Evolutionary conservation across 208 protist genomes (phyloP), one percentile per base, ranked within the genome.

Genomic region (Acanthamoeba lenticulata): DNA sequence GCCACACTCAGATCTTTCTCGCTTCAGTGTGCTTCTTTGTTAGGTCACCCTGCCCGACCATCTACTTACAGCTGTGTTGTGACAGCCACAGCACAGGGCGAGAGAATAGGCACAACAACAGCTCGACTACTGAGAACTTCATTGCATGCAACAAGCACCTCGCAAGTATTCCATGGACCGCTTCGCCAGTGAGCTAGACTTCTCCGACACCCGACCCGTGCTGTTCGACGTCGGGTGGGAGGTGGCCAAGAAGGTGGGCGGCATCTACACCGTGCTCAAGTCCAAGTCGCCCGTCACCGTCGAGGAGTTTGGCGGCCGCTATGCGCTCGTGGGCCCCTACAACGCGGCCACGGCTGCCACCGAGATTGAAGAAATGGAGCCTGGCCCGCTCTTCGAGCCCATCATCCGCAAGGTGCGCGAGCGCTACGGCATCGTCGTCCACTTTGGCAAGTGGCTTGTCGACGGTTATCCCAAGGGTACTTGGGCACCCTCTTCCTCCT

Each of bases 251-350:
- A 97, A 97, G 62, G 95, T 97, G 6, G 97, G 97, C 77, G 97
- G 97, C 77, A 97, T 98, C 81, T 97, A 98, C 86, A 98, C 96
- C 15, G 97, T 98, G 17, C 91, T 98, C 77, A 94, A 94, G 57
- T 93, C 96, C 15, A 98, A 98, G 94, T 94, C 96, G 34, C 95
- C 96, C 19, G 47, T 57, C 11, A 96, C 91, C 1, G 93, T 94
- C 55, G 49, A 52, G 32, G 85, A 92, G 45, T 90, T 94, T 21
- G 96, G 95, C 32, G 96, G 96, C 21, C 92, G 94, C 88, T 96
- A 94, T 65, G 90, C 92, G 47, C 72, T 95, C 29, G 90, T 97
- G 36, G 96, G 95, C 9, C 96, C 95, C 57, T 96, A 96, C 47
- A 95, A 96, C 69, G 29, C 94, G 40, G 36, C 94, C 32, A 81